Conservation (phyloP, 1,284 basidiomycete species). For the Pseudozyma thailandica region DNA sequence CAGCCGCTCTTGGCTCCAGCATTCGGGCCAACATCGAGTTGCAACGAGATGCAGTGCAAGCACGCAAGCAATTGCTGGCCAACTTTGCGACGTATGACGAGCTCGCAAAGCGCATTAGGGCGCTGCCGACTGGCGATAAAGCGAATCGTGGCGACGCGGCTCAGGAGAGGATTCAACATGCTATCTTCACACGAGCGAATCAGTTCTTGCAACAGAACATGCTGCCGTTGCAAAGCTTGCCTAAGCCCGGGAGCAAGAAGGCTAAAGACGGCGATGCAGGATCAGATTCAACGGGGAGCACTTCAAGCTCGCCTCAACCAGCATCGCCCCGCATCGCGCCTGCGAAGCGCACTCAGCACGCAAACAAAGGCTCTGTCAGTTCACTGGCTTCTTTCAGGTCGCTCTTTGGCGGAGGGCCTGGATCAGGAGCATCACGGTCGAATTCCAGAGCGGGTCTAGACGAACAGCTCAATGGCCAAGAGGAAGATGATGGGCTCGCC, state of each 20-base stretch:
- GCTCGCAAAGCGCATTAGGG: slow-evolving; percentile 83
- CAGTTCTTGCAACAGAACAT: slow-evolving; percentile 84
- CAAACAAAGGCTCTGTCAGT: slow-evolving; percentile 29
- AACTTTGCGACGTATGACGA: slow-evolving; percentile 88
- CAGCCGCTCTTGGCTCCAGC: slow-evolving; percentile 57
- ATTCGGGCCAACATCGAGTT: slow-evolving; percentile 61
- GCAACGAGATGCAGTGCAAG: slow-evolving; percentile 74
- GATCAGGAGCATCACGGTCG: slow-evolving; percentile 2
- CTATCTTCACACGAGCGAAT: slow-evolving; percentile 81
- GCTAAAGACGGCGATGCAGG: slow-evolving; percentile 8
- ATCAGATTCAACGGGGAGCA: slow-evolving; percentile 32
- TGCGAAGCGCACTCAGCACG: slow-evolving; percentile 13
- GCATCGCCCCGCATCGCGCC: slow-evolving; percentile 15
- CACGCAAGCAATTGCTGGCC: slow-evolving; percentile 82
- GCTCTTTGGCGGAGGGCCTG: slow-evolving; percentile 35
- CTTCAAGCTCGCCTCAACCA: slow-evolving; percentile 25
- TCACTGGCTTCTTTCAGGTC: slow-evolving; percentile 40
- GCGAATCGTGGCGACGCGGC: slow-evolving; percentile 68
- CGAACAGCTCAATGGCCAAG: slow-evolving; percentile 8
- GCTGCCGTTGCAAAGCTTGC: slow-evolving; percentile 72
- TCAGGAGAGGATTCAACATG: slow-evolving; percentile 83
- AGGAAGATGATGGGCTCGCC: neutral
- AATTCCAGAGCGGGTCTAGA: slow-evolving; percentile 7
- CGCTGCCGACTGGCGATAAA: slow-evolving; percentile 72
- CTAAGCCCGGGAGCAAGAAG: slow-evolving; percentile 72